Percentiles rank a stretch among this genome's conserved stretches.
These are phyloP conservation scores for Malus sylvestris DNA, from an alignment of 306 rosid genomes.

Conservation along the genomic window DNA sequence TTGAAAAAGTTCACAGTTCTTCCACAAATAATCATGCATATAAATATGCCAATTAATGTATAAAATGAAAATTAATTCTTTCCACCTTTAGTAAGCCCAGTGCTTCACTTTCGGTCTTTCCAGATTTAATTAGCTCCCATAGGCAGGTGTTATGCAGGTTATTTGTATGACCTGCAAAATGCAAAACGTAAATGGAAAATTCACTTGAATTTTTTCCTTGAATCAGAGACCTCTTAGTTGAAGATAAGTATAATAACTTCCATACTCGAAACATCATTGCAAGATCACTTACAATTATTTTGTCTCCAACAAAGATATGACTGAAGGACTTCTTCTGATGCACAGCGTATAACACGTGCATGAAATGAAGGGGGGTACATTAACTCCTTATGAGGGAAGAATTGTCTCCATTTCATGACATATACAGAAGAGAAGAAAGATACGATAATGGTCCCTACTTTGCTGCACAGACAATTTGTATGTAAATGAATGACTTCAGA, in stretches of 20 bases:
- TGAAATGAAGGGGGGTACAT: constrained; percentile 49
- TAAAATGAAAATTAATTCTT: neutral
- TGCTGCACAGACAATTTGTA: constrained; percentile 34
- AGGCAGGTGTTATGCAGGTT: constrained; percentile 56
- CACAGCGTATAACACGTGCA: constrained; percentile 54
- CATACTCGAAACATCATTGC: neutral
- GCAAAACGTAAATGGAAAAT: neutral
- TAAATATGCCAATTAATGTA: neutral
- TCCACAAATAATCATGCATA: neutral
- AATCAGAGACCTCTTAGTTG: neutral
- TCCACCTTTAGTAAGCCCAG: constrained; percentile 33
- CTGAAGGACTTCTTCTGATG: constrained; percentile 64
- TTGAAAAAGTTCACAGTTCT: neutral
- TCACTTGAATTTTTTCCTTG: neutral
- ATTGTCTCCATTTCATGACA: constrained; percentile 54
- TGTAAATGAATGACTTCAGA: neutral
- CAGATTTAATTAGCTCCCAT: constrained; percentile 56
- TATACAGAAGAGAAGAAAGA: constrained; percentile 65
- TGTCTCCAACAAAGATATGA: constrained; percentile 80
- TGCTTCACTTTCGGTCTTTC: constrained; percentile 55
- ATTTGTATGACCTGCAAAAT: constrained; percentile 42
- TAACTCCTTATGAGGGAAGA: constrained; percentile 49
- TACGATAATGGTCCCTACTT: constrained; percentile 54
- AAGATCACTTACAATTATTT: constrained; percentile 43
- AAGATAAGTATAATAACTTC: neutral